Percentiles rank a stretch among this genome's conserved stretches.
These are phyloP conservation scores for Panicum hallii DNA, from an alignment of 202 grass and related monocot genomes.

Conservation along the genomic window DNA sequence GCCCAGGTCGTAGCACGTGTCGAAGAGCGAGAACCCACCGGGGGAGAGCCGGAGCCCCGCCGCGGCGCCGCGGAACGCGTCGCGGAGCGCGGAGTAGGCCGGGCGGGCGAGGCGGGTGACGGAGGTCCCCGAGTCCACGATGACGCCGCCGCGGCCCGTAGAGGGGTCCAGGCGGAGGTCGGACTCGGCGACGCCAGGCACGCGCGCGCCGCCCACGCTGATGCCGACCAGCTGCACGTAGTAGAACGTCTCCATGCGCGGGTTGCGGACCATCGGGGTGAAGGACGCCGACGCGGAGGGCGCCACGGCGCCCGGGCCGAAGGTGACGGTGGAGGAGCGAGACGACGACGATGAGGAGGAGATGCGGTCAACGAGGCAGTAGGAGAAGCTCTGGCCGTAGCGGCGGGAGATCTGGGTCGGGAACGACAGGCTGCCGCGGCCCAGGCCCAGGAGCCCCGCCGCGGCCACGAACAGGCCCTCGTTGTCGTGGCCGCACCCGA, in stretches of 20 bases:
- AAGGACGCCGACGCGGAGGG: constrained; percentile 53
- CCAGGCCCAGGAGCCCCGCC: constrained; percentile 86
- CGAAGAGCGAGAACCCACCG: constrained; percentile 92
- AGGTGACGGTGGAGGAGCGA: constrained; percentile 69
- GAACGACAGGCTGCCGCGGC: constrained; percentile 83
- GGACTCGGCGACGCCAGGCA: constrained; percentile 63
- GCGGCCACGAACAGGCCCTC: constrained; percentile 92
- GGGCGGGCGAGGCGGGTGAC: constrained; percentile 60
- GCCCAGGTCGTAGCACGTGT: constrained; percentile 95
- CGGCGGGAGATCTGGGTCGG: constrained; percentile 77
- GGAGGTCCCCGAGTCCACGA: constrained; percentile 78
- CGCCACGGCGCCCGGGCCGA: constrained; percentile 44
- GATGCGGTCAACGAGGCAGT: constrained; percentile 96
- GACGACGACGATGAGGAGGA: constrained; percentile 45
- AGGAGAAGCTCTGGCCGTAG: constrained; percentile 87
- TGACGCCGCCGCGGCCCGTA: constrained; percentile 75
- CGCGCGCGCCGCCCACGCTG: constrained; percentile 84
- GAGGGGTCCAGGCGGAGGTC: constrained; percentile 73
- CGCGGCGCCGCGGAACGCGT: constrained; percentile 70
- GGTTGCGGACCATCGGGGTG: constrained; percentile 87
- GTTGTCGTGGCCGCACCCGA: constrained; percentile 95
- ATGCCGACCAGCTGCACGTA: constrained; percentile 84
- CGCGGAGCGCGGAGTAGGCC: constrained; percentile 68
- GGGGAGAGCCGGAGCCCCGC: constrained; percentile 60
- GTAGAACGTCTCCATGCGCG: constrained; percentile 94